A percentile compares a stretch with the other conserved stretches of the same genome.
phyloP scores from a whole-genome alignment of 1,284 basidiomycete genomes.

The Malassezia brasiliensis region DNA sequence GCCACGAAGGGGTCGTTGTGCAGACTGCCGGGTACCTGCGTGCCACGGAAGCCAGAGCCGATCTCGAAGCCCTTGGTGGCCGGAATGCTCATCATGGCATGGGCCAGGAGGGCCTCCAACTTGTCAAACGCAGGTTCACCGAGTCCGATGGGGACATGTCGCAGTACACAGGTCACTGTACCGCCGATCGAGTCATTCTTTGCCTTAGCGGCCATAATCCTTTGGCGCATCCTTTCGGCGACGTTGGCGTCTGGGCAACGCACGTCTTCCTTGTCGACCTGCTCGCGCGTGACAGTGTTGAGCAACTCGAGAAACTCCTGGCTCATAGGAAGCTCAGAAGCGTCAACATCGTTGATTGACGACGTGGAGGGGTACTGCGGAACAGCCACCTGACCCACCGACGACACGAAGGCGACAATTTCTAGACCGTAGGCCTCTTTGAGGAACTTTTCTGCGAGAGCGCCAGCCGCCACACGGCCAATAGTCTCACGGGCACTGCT shows the following conservation, averaged over 20 bases:
- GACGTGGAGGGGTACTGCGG: conserved; percentile 43
- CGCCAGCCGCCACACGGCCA: conserved; percentile 91
- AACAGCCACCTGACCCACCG: conserved; percentile 83
- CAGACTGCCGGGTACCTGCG: conserved; percentile 79
- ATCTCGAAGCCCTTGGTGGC: conserved; percentile 98
- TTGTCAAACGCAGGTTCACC: conserved; percentile 99
- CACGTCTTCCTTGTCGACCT: conserved; percentile 78
- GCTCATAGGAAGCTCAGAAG: conserved; percentile 67
- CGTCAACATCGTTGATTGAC: conserved; percentile 56
- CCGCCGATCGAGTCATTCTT: conserved; percentile 90
- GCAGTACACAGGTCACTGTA: conserved; percentile 90
- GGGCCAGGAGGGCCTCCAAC: conserved; percentile 87
- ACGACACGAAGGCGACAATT: conserved; percentile 92
- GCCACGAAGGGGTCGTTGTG: conserved; percentile 86
- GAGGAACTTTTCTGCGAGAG: conserved; percentile 94
- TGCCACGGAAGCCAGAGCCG: conserved; percentile 90
- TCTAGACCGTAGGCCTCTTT: conserved; percentile 78
- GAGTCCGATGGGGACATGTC: conserved; percentile 75
- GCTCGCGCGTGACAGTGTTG: conserved; percentile 66
- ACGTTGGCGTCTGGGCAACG: conserved; percentile 85
- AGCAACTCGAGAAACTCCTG: conserved; percentile 76
- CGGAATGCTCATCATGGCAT: conserved; percentile 97
- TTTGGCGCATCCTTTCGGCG: conserved; percentile 80
- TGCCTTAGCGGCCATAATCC: conserved; percentile 86
- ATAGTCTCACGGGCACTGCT: conserved; percentile 94